Base-by-base conservation (phyloP, 495 filamentous ascomycete genomes). In the Annulohypoxylon maeteangense region DNA sequence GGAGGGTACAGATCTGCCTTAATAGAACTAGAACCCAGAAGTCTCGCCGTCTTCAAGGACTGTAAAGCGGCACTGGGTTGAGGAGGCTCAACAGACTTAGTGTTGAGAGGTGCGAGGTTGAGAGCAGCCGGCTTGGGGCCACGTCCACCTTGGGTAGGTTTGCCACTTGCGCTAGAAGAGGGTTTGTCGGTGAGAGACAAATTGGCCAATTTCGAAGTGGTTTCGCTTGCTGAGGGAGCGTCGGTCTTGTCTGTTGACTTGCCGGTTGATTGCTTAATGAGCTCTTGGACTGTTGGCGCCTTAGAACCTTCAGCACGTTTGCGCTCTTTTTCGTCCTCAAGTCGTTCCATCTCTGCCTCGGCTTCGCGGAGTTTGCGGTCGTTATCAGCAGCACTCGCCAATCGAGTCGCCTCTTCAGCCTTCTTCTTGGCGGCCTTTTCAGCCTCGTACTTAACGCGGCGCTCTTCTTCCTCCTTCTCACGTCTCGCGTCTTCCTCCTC, bases 11-110 rank as follows among this genome's bases (percentile, higher is more conserved):
- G 87, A 60, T 93, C 87, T 32, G 80, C 71, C 72, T 83, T 81
- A 16, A 87, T 79, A 16, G 81, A 80, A 20, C 67, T 80, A 8
- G 70, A 72, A 4, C 88, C 83, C 31, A 99, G 81, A 79, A 94
- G 92, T 23, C 94, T 91, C 61, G 95, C 93, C 7, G 93, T 93
- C 75, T 91, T 91, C 34, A 99, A 86, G 12, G 95, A 89, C 78
- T 95, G 94, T 74, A 99, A 91, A 47, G 93, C 94, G 32, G 95
- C 92, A 62, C 92, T 98, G 4, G 93, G 94, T 78, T 96, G 93
- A 38, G 92, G 87, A 47, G 95, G 91, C 81, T 98, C 95, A 18
- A 94, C 89, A 42, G 91, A 81, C 79, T 92, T 94, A 55, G 85
- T 89, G 56, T 91, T 95, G 62, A 88, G 78, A 20, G 84, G 84